Evolutionary conservation across 495 filamentous ascomycete species (phyloP).

Genomic region (Aspergillus baeticus): DNA sequence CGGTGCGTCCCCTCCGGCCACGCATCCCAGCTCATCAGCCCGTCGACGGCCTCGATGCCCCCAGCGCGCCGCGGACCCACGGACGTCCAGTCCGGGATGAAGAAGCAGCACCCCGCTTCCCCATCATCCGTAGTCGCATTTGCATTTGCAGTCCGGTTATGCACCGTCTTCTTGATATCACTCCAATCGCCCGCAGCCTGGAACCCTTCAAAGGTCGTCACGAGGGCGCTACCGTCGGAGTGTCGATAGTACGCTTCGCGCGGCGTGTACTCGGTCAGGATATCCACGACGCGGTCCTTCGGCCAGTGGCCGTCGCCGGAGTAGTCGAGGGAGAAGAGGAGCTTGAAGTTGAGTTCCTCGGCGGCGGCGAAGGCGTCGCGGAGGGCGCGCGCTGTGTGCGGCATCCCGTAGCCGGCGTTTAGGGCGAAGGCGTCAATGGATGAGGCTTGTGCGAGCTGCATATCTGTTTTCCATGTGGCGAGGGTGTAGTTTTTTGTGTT

Average conservation of each 20-base stretch:
- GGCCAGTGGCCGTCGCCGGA: constrained; percentile 57
- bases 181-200: constrained; percentile 58
- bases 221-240: constrained; percentile 48
- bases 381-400: constrained; percentile 44
- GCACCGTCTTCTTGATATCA: constrained; percentile 49
- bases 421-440: constrained; percentile 74
- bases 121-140: background rate
- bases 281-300: constrained; percentile 48
- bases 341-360: constrained; percentile 51
- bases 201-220: constrained; percentile 73
- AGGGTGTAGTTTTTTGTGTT: constrained; percentile 29
- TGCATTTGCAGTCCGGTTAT: background rate
- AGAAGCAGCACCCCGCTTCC: constrained; percentile 34
- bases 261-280: constrained; percentile 55
- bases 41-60: constrained; percentile 50
- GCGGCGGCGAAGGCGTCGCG: constrained; percentile 56
- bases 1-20: constrained; percentile 62
- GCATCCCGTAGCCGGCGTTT: constrained; percentile 58
- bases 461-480: constrained; percentile 57
- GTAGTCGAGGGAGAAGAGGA: constrained; percentile 76
- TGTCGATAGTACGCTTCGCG: constrained; percentile 54
- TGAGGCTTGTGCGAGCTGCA: constrained; percentile 55
- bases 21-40: constrained; percentile 69
- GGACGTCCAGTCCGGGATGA: constrained; percentile 68
- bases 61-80: constrained; percentile 44